These are phyloP conservation scores for Cercis canadensis DNA, from an alignment of 306 rosid species.

Conservation along the genomic window DNA sequence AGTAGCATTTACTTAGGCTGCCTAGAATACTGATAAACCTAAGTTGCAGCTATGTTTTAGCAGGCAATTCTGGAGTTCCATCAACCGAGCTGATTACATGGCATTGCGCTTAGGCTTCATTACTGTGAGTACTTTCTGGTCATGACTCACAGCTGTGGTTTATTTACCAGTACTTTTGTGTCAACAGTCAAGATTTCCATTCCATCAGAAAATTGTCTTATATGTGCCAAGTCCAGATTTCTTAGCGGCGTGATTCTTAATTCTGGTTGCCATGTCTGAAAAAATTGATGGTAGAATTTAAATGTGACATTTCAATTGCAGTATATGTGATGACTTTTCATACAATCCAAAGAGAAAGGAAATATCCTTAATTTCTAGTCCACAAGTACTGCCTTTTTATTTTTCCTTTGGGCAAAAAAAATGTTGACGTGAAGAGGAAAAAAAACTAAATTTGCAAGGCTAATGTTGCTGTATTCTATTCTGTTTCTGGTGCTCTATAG, in stretches of 20 bases:
- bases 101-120: constrained; percentile 92
- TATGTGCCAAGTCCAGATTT: background rate
- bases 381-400: too few relatives aligned
- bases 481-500: constrained; percentile 46
- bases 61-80: constrained; percentile 97
- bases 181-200: background rate
- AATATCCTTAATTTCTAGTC: background rate
- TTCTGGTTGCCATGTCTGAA: background rate
- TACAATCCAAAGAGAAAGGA: constrained; percentile 11
- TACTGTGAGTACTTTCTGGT: constrained; percentile 57
- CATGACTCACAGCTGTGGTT: constrained; percentile 5
- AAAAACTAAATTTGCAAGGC: constrained; percentile 42
- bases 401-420: too few relatives aligned
- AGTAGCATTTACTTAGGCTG: constrained; percentile 7
- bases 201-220: constrained; percentile 13
- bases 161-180: background rate
- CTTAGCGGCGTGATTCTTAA: background rate
- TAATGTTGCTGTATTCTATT: constrained; percentile 34
- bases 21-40: constrained; percentile 17
- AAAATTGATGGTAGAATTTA: background rate
- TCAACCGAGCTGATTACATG: constrained; percentile 79
- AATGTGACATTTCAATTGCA: background rate
- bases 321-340: constrained; percentile 5
- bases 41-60: constrained; percentile 86
- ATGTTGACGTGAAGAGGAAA: too few relatives aligned